These are phyloP conservation scores for Trametes sp. DNA, from an alignment of 1,284 basidiomycete species.

Conservation along the genomic window DNA sequence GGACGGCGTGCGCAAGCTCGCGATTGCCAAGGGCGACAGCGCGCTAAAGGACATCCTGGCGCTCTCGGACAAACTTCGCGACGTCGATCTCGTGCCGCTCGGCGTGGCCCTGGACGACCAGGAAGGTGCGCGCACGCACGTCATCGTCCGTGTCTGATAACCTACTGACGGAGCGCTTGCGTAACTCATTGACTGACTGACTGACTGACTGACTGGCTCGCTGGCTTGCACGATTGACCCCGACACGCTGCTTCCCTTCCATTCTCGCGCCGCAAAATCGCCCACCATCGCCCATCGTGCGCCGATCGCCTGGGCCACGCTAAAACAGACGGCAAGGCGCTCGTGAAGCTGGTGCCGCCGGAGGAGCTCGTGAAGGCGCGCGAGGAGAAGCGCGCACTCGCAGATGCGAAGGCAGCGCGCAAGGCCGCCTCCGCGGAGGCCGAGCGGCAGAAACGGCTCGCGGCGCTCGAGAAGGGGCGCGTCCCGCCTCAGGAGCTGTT, in stretches of 20 bases:
- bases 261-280: constrained; percentile 10
- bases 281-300: neutral
- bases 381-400: constrained; percentile 87
- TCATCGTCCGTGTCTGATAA: constrained; percentile 14
- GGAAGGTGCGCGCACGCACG: constrained; percentile 67
- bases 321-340: constrained; percentile 83
- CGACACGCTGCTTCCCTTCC: constrained; percentile 13
- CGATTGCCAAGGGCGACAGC: constrained; percentile 74
- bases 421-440: constrained; percentile 80
- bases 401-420: constrained; percentile 82
- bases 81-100: constrained; percentile 89
- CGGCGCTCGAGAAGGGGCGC: constrained; percentile 87
- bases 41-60: constrained; percentile 81
- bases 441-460: constrained; percentile 80
- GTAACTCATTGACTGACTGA: neutral
- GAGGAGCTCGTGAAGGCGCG: constrained; percentile 84
- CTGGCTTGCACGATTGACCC: neutral
- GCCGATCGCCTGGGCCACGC: neutral
- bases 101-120: constrained; percentile 98
- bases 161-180: constrained; percentile 9
- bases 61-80: constrained; percentile 90
- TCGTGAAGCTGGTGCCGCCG: constrained; percentile 93
- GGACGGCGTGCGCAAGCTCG: constrained; percentile 86
- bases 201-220: too few species aligned
- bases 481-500: constrained; percentile 83